phyloP scores from a whole-genome alignment of 257 asterid genomes.

The Primulina tabacum region DNA sequence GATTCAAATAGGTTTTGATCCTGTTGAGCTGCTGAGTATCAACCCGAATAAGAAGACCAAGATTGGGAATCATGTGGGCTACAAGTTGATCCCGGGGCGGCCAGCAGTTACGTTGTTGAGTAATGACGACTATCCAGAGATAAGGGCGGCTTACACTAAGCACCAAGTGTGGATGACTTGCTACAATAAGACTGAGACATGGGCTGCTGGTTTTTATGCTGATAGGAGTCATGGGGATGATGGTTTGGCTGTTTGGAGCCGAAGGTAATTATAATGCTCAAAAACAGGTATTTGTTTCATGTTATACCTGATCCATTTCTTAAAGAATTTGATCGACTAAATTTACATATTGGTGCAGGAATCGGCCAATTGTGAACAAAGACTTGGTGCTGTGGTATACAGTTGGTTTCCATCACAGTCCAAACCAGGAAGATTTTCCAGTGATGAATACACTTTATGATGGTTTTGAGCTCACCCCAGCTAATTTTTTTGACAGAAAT shows the following conservation, averaged over 20 bases:
- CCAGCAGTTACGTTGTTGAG: slow-evolving; percentile 42
- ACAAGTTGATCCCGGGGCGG: slow-evolving; percentile 49
- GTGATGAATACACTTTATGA: slow-evolving; percentile 53
- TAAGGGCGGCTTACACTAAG: slow-evolving; percentile 59
- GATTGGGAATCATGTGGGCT: slow-evolving; percentile 53
- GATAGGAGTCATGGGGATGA: slow-evolving; percentile 70
- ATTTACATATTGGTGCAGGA: slow-evolving; percentile 34
- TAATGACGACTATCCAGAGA: slow-evolving; percentile 57
- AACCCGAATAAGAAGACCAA: slow-evolving; percentile 58
- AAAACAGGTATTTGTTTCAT: no score
- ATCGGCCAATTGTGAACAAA: slow-evolving; percentile 41
- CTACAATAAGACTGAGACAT: slow-evolving; percentile 53
- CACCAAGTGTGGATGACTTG: slow-evolving; percentile 59
- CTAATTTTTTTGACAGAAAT: slow-evolving; percentile 58
- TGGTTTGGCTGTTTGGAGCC: slow-evolving; percentile 60
- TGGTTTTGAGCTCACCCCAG: slow-evolving; percentile 63
- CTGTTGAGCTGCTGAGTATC: slow-evolving; percentile 45
- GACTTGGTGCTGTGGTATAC: slow-evolving; percentile 77
- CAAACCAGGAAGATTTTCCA: slow-evolving; percentile 68
- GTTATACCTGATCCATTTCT: not conserved
- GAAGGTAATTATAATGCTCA: slow-evolving; percentile 29
- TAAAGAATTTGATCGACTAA: no score
- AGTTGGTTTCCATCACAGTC: slow-evolving; percentile 66
- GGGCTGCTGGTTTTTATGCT: slow-evolving; percentile 73
- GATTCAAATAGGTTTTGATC: slow-evolving; percentile 33